Conservation (phyloP, 2,329 filamentous ascomycete species). For the Arthrobotrys iridis region DNA sequence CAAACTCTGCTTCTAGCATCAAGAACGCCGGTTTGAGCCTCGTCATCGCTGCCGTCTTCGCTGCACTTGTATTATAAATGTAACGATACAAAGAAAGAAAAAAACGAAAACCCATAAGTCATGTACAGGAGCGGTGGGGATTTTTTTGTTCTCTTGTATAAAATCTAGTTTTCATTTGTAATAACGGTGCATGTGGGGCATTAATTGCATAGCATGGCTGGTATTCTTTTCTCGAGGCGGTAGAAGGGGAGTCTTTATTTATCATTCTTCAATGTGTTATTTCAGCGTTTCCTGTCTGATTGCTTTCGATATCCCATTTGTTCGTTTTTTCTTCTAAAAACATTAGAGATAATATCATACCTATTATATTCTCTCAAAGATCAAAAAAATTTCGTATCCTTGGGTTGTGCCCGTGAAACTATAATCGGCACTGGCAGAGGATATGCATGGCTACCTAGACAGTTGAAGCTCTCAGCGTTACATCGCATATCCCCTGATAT, state of each 20-base stretch:
- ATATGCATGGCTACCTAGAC: too few species aligned
- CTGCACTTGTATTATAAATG: conserved; percentile 49
- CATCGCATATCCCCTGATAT: too few species aligned
- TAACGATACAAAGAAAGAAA: conserved; percentile 20
- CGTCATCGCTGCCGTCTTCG: conserved; percentile 36
- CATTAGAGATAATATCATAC: conserved; percentile 35
- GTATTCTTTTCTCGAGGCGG: conserved; percentile 21
- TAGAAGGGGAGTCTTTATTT: conserved; percentile 3
- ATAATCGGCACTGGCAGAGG: too few species aligned
- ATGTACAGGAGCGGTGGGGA: not conserved
- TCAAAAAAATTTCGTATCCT: too few species aligned
- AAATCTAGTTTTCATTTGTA: conserved; percentile 42
- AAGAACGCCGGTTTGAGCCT: conserved; percentile 38
- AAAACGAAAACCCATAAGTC: conserved; percentile 2
- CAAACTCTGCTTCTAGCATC: conserved; percentile 38
- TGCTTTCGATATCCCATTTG: conserved; percentile 29
- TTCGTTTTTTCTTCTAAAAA: conserved; percentile 18
- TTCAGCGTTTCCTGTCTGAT: conserved; percentile 37
- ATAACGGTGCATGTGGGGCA: conserved; percentile 57
- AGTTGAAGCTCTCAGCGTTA: too few species aligned
- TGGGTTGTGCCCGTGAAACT: too few species aligned
- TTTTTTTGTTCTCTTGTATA: conserved; percentile 6
- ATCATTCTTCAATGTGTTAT: conserved; percentile 26
- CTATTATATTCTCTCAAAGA: conserved; percentile 23
- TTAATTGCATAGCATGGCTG: conserved; percentile 42